Conservation (phyloP, 495 filamentous ascomycete genomes). For the Aspergillus bridgeri region DNA sequence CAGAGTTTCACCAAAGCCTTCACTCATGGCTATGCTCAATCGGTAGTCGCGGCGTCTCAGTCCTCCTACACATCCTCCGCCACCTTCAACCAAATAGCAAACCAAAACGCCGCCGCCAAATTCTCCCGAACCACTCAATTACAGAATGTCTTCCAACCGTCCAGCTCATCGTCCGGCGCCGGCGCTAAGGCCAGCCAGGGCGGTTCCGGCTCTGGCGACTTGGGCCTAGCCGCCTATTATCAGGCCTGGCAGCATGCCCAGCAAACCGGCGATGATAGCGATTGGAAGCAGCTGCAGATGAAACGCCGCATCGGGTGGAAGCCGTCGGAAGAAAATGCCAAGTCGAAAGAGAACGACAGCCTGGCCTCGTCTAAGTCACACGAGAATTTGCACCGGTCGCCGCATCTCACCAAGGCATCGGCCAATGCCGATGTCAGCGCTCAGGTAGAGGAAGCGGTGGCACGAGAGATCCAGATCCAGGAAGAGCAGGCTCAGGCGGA, state of each 20-base stretch:
- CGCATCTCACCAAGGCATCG: conserved; percentile 57
- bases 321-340: conserved; percentile 53
- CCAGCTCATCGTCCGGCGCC: conserved; percentile 38
- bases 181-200: conserved; percentile 46
- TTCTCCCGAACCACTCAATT: conserved; percentile 63
- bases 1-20: conserved; percentile 94
- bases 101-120: conserved; percentile 49
- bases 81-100: conserved; percentile 51
- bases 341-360: conserved; percentile 31
- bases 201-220: conserved; percentile 42
- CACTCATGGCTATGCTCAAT: conserved; percentile 95
- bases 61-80: conserved; percentile 78
- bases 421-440: conserved; percentile 53
- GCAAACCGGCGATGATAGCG: conserved; percentile 65
- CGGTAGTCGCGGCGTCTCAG: conserved; percentile 92
- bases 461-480: conserved; percentile 56
- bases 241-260: conserved; percentile 81
- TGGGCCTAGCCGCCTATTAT: conserved; percentile 78
- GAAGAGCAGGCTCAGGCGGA: conserved; percentile 45
- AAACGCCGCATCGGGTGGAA: conserved; percentile 84
- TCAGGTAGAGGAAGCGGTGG: conserved; percentile 62
- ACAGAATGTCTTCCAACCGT: conserved; percentile 71
- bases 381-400: conserved; percentile 19
- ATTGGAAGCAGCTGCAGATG: conserved; percentile 90
- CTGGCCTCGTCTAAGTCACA: conserved; percentile 16